Percentiles rank a stretch among this genome's conserved stretches.
Conservation (phyloP, 768 basidiomycete genomes). For the Daedaleopsis nitida region DNA sequence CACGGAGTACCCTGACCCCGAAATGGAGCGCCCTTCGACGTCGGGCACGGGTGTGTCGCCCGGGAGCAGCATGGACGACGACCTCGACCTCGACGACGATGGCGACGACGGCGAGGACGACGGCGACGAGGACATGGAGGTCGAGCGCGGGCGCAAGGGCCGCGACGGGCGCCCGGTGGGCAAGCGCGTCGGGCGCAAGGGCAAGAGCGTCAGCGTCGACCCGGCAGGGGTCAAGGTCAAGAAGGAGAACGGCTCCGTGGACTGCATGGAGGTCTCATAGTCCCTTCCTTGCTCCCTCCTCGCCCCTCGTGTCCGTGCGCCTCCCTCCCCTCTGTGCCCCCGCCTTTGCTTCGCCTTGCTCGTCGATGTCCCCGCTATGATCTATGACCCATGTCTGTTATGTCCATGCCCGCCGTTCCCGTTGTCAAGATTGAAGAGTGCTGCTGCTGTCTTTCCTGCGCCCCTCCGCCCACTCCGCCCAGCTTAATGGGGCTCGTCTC, state of each 20-base stretch:
- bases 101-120: constrained; percentile 23
- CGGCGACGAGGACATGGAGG: constrained; percentile 17
- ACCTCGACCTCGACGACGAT: constrained; percentile 16
- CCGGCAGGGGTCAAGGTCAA: constrained; percentile 24
- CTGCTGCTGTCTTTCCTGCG: no score
- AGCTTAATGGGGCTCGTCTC: no score
- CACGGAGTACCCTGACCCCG: constrained; percentile 17
- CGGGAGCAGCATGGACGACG: constrained; percentile 18
- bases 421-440: not conserved
- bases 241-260: constrained; percentile 29
- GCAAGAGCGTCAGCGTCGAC: constrained; percentile 20
- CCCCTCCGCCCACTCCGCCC: no score
- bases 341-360: not conserved
- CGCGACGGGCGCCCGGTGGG: constrained; percentile 27
- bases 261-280: constrained; percentile 29
- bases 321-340: not conserved
- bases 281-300: not conserved
- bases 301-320: not conserved
- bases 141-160: constrained; percentile 29
- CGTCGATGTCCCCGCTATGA: not conserved
- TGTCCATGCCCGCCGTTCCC: not conserved
- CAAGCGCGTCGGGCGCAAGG: constrained; percentile 24
- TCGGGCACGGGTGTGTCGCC: constrained; percentile 20
- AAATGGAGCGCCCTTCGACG: constrained; percentile 19
- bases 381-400: not conserved